Evolutionary conservation across 2,329 filamentous ascomycete species (phyloP).

Genomic region (Pseudogymnoascus destructans): DNA sequence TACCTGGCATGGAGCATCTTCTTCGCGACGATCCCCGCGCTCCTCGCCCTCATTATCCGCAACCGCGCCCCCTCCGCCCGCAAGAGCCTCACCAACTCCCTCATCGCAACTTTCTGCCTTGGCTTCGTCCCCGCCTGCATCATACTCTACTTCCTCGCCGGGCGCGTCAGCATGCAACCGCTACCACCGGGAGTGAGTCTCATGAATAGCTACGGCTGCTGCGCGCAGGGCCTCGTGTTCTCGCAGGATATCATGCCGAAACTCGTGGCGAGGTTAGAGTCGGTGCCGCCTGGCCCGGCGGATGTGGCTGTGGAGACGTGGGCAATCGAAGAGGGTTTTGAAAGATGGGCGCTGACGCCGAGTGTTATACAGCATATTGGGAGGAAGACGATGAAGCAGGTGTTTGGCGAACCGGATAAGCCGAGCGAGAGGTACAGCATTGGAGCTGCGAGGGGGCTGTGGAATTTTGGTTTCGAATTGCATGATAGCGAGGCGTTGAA

Average conservation of each 20-base stretch:
- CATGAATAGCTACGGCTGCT: constrained; percentile 30
- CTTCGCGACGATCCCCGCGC: neutral
- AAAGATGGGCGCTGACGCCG: constrained; percentile 29
- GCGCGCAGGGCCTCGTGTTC: constrained; percentile 29
- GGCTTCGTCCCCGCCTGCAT: constrained; percentile 12
- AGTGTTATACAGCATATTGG: constrained; percentile 30
- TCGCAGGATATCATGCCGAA: constrained; percentile 19
- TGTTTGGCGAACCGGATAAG: constrained; percentile 9
- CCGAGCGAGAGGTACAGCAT: neutral
- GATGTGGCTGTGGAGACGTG: constrained; percentile 29
- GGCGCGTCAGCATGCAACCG: constrained; percentile 14
- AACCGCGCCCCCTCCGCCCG: neutral
- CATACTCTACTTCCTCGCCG: constrained; percentile 15
- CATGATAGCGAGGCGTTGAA: constrained; percentile 1
- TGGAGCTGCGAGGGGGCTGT: constrained; percentile 10
- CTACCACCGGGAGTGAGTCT: constrained; percentile 20
- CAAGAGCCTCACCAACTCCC: constrained; percentile 6
- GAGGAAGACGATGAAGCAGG: constrained; percentile 15
- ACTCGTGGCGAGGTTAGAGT: constrained; percentile 20
- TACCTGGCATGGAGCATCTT: constrained; percentile 18
- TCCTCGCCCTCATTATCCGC: neutral
- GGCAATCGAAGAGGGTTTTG: constrained; percentile 22
- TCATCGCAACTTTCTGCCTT: constrained; percentile 9
- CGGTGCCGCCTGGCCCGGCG: constrained; percentile 18
- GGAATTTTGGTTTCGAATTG: constrained; percentile 16